Evolutionary conservation across 2,329 filamentous ascomycete species (phyloP).

Genomic region (Pseudogymnoascus sp.): DNA sequence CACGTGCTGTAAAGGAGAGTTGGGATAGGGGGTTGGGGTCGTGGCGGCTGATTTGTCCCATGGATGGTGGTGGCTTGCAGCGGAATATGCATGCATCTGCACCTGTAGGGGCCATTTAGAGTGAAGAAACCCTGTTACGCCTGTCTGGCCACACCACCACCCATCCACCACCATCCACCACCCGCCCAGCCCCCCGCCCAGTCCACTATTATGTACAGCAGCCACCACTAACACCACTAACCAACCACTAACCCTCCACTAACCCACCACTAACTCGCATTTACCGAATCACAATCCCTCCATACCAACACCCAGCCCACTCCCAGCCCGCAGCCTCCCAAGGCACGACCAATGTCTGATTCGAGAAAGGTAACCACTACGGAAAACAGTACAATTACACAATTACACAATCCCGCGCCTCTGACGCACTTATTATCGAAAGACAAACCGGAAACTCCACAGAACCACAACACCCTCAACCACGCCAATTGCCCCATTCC

Average conservation of each 20-base stretch:
- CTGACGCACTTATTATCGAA: background rate
- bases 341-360: constrained; percentile 6
- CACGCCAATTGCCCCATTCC: background rate
- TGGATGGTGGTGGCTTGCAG: background rate
- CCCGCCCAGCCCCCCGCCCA: background rate
- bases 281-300: background rate
- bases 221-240: background rate
- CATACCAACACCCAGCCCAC: background rate
- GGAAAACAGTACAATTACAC: background rate
- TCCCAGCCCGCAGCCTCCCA: background rate
- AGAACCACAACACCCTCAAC: background rate
- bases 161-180: background rate
- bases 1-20: background rate
- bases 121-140: too few species aligned
- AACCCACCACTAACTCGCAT: background rate
- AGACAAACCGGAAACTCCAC: background rate
- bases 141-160: background rate
- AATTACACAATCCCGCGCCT: background rate
- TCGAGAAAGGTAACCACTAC: background rate
- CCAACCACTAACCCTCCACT: background rate
- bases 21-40: background rate
- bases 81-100: background rate
- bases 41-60: background rate
- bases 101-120: background rate
- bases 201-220: background rate